Conservation (phyloP, 768 basidiomycete species). For the Coprinopsis strossmayeri region DNA sequence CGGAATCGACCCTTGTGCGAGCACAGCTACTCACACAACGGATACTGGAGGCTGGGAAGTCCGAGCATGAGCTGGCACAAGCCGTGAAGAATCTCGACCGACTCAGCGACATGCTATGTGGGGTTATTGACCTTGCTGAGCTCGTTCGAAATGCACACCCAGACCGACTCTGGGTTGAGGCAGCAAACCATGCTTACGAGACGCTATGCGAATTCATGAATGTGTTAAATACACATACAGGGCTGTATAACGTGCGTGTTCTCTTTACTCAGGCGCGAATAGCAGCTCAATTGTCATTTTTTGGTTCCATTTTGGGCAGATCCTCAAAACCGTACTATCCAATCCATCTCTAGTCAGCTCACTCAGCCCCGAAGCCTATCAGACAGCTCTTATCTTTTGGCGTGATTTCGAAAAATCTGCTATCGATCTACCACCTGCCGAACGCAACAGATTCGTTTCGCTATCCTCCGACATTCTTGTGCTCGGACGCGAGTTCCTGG, state of each 20-base stretch:
- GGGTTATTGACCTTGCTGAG: conserved; percentile 95
- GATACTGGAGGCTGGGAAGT: conserved; percentile 67
- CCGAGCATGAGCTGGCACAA: conserved; percentile 66
- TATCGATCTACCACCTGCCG: conserved; percentile 74
- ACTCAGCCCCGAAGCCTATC: conserved; percentile 67
- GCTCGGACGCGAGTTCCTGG: conserved; percentile 82
- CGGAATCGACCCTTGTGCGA: conserved; percentile 73
- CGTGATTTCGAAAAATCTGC: conserved; percentile 97
- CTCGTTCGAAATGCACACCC: conserved; percentile 92
- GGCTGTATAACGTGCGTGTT: conserved; percentile 74
- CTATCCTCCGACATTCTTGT: conserved; percentile 85
- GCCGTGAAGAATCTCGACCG: conserved; percentile 96
- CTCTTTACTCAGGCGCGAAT: neutral
- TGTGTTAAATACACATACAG: conserved; percentile 88
- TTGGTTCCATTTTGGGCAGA: too few relatives aligned
- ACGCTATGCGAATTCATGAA: conserved; percentile 97
- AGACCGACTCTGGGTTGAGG: conserved; percentile 73
- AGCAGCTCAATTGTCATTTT: conserved; percentile 13
- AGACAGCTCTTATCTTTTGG: conserved; percentile 91
- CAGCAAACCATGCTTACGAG: conserved; percentile 85
- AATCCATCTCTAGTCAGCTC: conserved; percentile 61
- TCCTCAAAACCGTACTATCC: conserved; percentile 61
- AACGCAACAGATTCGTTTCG: conserved; percentile 79
- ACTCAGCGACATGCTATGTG: conserved; percentile 92
- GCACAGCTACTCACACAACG: conserved; percentile 81